A percentile compares a stretch with the other conserved stretches of the same genome.
These are phyloP conservation scores for Maudiozyma turicensis DNA, from an alignment of 805 yeast genomes.

Conservation along the genomic window DNA sequence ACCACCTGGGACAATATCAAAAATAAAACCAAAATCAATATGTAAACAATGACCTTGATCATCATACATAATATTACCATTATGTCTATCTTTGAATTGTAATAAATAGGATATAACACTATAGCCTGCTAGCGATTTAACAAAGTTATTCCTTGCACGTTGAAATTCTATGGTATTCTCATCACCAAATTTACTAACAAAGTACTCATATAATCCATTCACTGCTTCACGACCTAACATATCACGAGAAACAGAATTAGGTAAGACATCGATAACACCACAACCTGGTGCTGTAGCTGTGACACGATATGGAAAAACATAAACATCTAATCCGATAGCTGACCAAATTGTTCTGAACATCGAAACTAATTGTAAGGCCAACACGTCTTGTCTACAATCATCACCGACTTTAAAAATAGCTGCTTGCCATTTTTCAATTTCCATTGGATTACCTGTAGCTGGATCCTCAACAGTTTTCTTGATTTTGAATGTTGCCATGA, in stretches of 20 bases:
- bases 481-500: conserved; percentile 90
- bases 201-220: conserved; percentile 90
- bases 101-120: conserved; percentile 82
- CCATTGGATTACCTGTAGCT: conserved; percentile 32
- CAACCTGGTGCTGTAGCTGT: conserved; percentile 99
- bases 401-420: conserved; percentile 99
- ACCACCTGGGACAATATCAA: conserved; percentile 98
- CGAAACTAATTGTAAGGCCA: conserved; percentile 85
- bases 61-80: conserved; percentile 96
- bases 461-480: conserved; percentile 40
- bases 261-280: conserved; percentile 96
- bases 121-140: conserved; percentile 90
- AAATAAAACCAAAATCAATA: conserved; percentile 96
- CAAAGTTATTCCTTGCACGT: conserved; percentile 82
- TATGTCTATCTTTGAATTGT: conserved; percentile 95
- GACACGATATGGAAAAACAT: conserved; percentile 86
- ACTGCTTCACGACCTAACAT: conserved; percentile 99
- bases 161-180: conserved; percentile 85
- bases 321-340: conserved; percentile 78
- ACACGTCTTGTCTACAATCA: conserved; percentile 95
- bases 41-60: conserved; percentile 90
- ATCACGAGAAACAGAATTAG: conserved; percentile 90
- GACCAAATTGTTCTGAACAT: conserved; percentile 88
- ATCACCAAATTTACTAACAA: conserved; percentile 87
- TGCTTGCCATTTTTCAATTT: conserved; percentile 72